phyloP scores from a whole-genome alignment of 2,329 filamentous ascomycete species.

The Blumeria graminis region DNA sequence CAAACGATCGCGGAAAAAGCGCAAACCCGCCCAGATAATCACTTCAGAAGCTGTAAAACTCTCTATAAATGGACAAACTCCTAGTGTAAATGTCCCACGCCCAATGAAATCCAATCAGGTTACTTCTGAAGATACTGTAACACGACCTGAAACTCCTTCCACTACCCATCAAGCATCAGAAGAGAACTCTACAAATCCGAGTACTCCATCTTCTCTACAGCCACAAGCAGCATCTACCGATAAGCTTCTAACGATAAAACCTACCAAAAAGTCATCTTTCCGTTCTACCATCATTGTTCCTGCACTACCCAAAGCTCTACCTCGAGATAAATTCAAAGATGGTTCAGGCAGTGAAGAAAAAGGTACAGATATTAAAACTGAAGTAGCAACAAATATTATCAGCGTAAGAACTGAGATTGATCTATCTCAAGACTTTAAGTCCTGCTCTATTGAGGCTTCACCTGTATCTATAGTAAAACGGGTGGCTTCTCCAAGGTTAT shows the following conservation, averaged over 20 bases:
- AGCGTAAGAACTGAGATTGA: background rate
- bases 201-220: constrained; percentile 26
- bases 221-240: constrained; percentile 8
- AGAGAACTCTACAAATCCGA: constrained; percentile 23
- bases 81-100: constrained; percentile 2
- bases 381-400: background rate
- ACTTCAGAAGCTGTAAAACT: constrained; percentile 10
- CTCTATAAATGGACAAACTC: constrained; percentile 5
- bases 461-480: constrained; percentile 17
- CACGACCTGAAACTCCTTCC: constrained; percentile 23
- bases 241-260: constrained; percentile 9
- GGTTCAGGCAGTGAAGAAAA: constrained; percentile 4
- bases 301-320: constrained; percentile 18
- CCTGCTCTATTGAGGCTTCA: constrained; percentile 11
- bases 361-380: background rate
- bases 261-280: constrained; percentile 18
- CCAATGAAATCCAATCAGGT: background rate
- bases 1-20: constrained; percentile 19
- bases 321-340: constrained; percentile 14
- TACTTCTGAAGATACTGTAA: constrained; percentile 9
- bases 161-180: constrained; percentile 19
- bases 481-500: constrained; percentile 29
- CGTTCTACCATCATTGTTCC: constrained; percentile 24
- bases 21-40: constrained; percentile 15
- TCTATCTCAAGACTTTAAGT: constrained; percentile 9